Percentiles rank a stretch among this genome's conserved stretches.
These are phyloP conservation scores for Solanum hybrid DNA, from an alignment of 305 asterid species.

Conservation along the genomic window DNA sequence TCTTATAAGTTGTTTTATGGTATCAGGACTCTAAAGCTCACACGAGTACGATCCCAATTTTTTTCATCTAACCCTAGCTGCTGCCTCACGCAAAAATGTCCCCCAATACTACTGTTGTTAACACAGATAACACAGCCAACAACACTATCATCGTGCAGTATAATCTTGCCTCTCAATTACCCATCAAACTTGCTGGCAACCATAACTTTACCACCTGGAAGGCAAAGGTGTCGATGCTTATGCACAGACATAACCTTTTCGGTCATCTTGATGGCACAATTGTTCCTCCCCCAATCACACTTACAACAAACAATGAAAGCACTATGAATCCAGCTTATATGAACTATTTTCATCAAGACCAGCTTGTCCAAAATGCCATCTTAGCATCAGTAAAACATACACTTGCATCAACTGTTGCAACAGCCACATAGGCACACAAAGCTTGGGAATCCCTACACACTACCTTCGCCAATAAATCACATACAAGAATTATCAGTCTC, in stretches of 20 bases:
- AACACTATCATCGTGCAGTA: background rate
- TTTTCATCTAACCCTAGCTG: background rate
- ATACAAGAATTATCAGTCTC: background rate
- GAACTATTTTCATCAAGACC: background rate
- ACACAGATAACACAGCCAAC: background rate
- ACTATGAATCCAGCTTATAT: background rate
- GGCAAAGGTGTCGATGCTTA: background rate
- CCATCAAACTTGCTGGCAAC: background rate
- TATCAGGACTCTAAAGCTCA: background rate
- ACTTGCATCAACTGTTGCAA: background rate
- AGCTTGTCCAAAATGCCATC: background rate
- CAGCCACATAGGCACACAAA: background rate
- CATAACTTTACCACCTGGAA: background rate
- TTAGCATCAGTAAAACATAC: background rate
- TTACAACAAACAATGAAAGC: background rate
- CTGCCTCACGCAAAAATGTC: background rate
- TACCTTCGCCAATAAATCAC: background rate
- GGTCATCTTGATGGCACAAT: background rate
- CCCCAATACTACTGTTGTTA: background rate
- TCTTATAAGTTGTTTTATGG: background rate
- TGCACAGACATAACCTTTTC: background rate
- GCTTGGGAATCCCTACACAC: background rate
- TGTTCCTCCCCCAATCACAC: background rate
- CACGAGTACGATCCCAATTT: background rate
- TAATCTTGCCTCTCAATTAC: background rate